Percentiles rank a stretch among this genome's conserved stretches.
Evolutionary conservation across 305 asterid genomes (phyloP).

Genomic region (Nicotiana rustica): DNA sequence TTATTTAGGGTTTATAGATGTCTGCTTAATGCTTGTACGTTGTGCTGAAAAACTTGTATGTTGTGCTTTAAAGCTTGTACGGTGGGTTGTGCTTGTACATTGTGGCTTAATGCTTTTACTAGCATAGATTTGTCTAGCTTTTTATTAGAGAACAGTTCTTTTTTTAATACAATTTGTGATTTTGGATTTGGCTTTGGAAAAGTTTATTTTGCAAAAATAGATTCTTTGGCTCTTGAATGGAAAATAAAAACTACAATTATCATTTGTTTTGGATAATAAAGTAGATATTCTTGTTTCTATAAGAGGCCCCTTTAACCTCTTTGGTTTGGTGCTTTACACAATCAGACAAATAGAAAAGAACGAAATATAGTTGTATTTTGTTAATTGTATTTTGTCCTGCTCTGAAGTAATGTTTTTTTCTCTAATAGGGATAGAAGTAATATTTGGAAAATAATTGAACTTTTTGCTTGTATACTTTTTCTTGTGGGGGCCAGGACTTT

Average conservation of each 20-base stretch:
- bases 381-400: not conserved
- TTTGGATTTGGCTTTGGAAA: not conserved
- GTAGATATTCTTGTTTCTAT: not conserved
- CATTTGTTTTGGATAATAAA: not conserved
- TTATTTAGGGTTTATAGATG: too few species aligned
- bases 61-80: not conserved
- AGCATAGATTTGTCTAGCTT: not conserved
- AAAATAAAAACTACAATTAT: not conserved
- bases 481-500: not conserved
- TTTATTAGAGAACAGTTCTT: not conserved
- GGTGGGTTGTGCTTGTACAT: not conserved
- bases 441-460: not conserved
- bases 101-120: not conserved
- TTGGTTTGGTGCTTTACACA: slow-evolving; percentile 13
- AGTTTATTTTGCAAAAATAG: not conserved
- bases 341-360: not conserved
- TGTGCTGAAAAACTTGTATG: not conserved
- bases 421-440: not conserved
- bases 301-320: not conserved
- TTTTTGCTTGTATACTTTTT: not conserved
- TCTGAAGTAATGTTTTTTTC: not conserved
- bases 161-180: not conserved
- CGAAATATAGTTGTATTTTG: slow-evolving; percentile 20
- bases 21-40: not conserved
- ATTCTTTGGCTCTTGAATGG: not conserved